A percentile compares a stretch with the other conserved stretches of the same genome.
These are phyloP conservation scores for Casuarina cunninghamiana DNA, from an alignment of 306 rosid genomes.

Conservation along the genomic window DNA sequence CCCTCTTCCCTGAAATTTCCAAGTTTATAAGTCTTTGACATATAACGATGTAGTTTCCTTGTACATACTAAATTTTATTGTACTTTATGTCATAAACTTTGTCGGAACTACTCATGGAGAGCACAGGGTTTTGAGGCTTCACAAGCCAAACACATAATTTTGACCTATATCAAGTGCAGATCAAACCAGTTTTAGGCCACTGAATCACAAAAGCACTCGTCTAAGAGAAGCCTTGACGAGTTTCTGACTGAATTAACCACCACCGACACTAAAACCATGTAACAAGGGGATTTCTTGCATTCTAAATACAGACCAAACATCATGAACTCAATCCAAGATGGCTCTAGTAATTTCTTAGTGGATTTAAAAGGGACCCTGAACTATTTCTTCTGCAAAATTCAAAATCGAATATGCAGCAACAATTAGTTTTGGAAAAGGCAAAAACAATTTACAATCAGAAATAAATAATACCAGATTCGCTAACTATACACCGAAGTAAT, in stretches of 20 bases:
- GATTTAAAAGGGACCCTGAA: background rate
- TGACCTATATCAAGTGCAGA: background rate
- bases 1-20: background rate
- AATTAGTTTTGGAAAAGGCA: constrained; percentile 1
- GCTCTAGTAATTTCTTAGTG: background rate
- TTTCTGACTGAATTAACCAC: background rate
- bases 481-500: constrained; percentile 5
- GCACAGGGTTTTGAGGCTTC: background rate
- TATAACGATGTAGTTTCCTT: background rate
- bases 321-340: background rate
- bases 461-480: background rate
- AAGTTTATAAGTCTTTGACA: background rate
- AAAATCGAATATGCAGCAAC: constrained; percentile 6
- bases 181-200: background rate
- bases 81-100: too few relatives aligned
- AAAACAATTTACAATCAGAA: constrained; percentile 1
- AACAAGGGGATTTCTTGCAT: background rate
- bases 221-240: background rate
- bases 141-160: background rate
- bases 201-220: background rate
- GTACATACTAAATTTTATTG: too few relatives aligned
- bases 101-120: background rate
- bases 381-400: background rate
- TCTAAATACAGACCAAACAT: background rate
- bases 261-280: background rate